Base-by-base conservation (phyloP, 768 basidiomycete species). In the Erythrobasidium yunnanense region DNA sequence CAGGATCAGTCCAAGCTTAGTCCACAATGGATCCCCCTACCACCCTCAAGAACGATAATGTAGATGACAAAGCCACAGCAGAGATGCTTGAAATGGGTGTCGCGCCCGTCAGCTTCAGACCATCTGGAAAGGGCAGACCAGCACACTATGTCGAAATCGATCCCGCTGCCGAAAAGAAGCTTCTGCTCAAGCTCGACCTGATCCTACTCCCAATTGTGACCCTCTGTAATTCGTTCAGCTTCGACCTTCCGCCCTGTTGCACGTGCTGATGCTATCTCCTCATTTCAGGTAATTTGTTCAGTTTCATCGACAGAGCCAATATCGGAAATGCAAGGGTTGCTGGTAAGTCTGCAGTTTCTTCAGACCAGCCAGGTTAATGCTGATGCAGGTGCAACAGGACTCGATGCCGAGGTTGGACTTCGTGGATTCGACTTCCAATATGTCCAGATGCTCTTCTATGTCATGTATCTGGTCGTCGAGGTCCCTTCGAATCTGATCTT, bases 91-190 rank as follows among this genome's bases (percentile, higher is more conserved):
- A n/a, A n/a, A n/a, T n/a, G n/a, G n/a, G n/a, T n/a, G n/a, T n/a
- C n/a, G n/a, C n/a, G n/a, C n/a, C n/a, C n/a, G n/a, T n/a, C n/a
- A n/a, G n/a, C n/a, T n/a, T n/a, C n/a, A n/a, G n/a, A n/a, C n/a
- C n/a, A n/a, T n/a, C n/a, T n/a, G n/a, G n/a, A n/a, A n/a, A n/a
- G n/a, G n/a, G n/a, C 42, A 45, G 42, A 45, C 50, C 50, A 11
- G 50, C 50, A 15, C 50, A 52, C 25, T 52, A 52, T 52, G 54
- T 55, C 54, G 54, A 55, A 23, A 30, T 55, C 8, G 54, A 55
- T 23, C 54, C 13, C 17, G 34, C 18, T 7, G 54, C 54, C 11
- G 13, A 30, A 23, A 35, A 17, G 23, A 55, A 55, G 34, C 11
- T 30, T 7, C 54, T 29, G 7, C 54, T 22, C 54, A 52, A 52